Base-by-base conservation (phyloP, 345 rosid species). In the Iberis pinnata region DNA sequence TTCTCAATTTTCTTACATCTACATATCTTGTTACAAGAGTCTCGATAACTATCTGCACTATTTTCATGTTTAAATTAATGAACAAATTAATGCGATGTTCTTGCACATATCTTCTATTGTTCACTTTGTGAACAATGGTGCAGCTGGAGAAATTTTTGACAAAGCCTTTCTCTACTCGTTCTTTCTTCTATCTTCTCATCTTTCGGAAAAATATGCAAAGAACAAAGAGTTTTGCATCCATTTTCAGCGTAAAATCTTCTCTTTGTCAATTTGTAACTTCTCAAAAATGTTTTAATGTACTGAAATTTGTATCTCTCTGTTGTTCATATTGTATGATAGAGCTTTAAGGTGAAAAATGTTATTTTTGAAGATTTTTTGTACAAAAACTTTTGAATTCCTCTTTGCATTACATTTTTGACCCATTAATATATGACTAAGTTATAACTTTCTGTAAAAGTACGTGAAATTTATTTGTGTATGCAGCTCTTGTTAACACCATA, bases 121-220 rank as follows among this genome's bases (percentile, higher is more conserved):
- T n/a, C n/a, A n/a, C n/a, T n/a, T n/a, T n/a, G n/a, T n/a, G 26
- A 14, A 24, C 17, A 9, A 8, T 59, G 64, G 39, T 59, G 63
- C 64, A 48, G 65, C 27, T 60, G 65, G 48, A 60, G 65, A 60
- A 27, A 48, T 10, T 39, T 60, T 47, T 60, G 54, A n/a, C 29
- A 18, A 47, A 26, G 29, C 38, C 46, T 49, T 58, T 47, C 56
- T 26, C 56, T 60, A 48, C 48, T 26, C 19, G 46, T 38, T 48
- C 12, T 19, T 13, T 59, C 37, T 59, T 58, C 27, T 9, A 19
- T n/a, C 54, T 9, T 47, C 14, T 6, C 14, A 16, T 11, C 53
- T 45, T 45, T 22, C 17, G 36, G 12, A 9, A n/a, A 22, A 12
- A 13, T 16, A 7, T 55, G 49, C n/a, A 55, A 49, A 17, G 42